Base-by-base conservation (phyloP, 225 moss, liverwort and hornwort genomes). In the Pleurozium schreberi region DNA sequence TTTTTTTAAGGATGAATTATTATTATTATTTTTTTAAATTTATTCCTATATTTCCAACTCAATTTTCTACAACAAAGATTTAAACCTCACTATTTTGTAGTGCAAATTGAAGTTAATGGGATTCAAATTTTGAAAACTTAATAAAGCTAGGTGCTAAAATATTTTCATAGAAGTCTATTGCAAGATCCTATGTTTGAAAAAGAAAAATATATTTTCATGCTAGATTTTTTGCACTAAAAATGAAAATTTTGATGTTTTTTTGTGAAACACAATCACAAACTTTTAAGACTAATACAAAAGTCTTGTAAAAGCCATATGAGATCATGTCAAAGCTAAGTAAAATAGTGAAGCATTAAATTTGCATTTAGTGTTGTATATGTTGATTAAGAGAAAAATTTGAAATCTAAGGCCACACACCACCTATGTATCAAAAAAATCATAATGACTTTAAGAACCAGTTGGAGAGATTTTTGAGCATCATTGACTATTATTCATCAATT, bases 301-400 rank as follows among this genome's bases (percentile, higher is more conserved):
- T 2, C 4, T 30, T 75, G 11, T 33, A 4, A 33, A 12, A 33
- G 6, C 2, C 19, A 31, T 4, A 33, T 0, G 0, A 12, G 12
- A 33, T 50, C 3, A 20, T 31, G 1, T 13, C 20, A 34, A 75
- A 50, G 5, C 21, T 74, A 47, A 31, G 7, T 47, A 4, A 74
- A 47, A 31, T 19, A 74, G 2, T n/a, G 11, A 38, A 13, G 40
- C 25, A 69, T 13, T 75, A 34, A 34, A 50, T 33, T 34, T 75
- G 33, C 14, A 21, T 52, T 3, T 33, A 5, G 1, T 50, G 10
- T 52, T 50, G 20, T 34, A 8, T 34, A 34, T 34, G 8, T 21
- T 34, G 18, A 75, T 76, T 52, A 52, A 13, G 21, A 34, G 3
- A 22, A 75, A 75, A 75, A 20, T 33, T 8, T 50, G 50, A 50